Evolutionary conservation across 352 stramenopile genomes (phyloP), one percentile per base, ranked within the genome.

Genomic region (Globisporangium barbulae): DNA sequence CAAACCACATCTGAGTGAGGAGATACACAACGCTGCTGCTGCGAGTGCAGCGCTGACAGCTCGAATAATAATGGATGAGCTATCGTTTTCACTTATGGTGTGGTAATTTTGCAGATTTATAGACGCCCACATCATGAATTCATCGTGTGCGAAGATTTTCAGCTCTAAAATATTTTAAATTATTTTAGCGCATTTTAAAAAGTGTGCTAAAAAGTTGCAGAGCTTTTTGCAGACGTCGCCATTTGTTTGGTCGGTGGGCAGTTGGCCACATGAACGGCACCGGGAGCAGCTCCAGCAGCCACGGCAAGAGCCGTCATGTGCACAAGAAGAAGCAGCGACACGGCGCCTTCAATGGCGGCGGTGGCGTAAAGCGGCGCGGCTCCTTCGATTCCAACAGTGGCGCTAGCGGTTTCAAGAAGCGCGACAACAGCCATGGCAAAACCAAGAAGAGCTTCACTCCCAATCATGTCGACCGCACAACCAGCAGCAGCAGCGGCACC

Each of bases 401-500:
- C 5, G 7, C 15, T 10, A 25, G 30, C 9, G n/a, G 30, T 10
- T 59, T 65, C 63, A 78, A 77, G 59, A 79, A 78, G 59, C 63
- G 47, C 9, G 39, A 57, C 28, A 54, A 17, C 28, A 59, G n/a
- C 25, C 37, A 42, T 25, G 15, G 42, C 15, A 21, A 53, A 2
- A 31, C 19, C 28, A 69, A 28, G 9, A 57, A 66, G 30, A 12
- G 30, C 30, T 25, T 39, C 28, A 22, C 5, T 15, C 17, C 15
- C 17, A 19, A 42, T 17, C n/a, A 47, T 39, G 62, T 17, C 13
- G 41, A 31, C 30, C 12, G 25, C 41, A 13, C 17, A 3, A 71
- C n/a, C 67, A 73, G 21, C 64, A 72, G 22, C 42, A 28, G 25
- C 25, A 28, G 25, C 25, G 25, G 25, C 25, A 2, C 25, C 25